A percentile compares a stretch with the other conserved stretches of the same genome.
phyloP scores from a whole-genome alignment of 805 yeast genomes.

The Priceomyces carsonii region DNA sequence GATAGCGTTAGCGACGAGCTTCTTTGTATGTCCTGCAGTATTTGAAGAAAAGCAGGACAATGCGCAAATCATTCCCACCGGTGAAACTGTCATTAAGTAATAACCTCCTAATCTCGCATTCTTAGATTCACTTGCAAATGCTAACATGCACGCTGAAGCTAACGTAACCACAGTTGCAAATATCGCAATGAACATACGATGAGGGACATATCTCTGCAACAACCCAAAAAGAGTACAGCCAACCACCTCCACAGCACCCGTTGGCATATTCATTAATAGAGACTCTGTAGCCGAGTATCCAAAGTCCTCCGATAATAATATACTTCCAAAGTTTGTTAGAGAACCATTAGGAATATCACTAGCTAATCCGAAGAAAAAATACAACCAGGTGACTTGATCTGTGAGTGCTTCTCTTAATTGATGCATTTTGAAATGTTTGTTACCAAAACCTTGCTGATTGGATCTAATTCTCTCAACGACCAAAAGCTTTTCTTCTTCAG shows the following conservation, averaged over 20 bases:
- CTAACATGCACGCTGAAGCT: slow-evolving; percentile 29
- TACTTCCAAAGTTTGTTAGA: slow-evolving; percentile 34
- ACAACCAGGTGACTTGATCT: slow-evolving; percentile 37
- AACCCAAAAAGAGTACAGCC: slow-evolving; percentile 23
- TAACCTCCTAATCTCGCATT: slow-evolving; percentile 26
- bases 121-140: slow-evolving; percentile 27
- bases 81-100: slow-evolving; percentile 27
- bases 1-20: slow-evolving; percentile 46
- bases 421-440: slow-evolving; percentile 33
- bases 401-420: slow-evolving; percentile 38
- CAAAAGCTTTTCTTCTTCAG: slow-evolving; percentile 30
- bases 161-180: slow-evolving; percentile 17
- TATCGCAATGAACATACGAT: slow-evolving; percentile 22
- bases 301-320: slow-evolving; percentile 26
- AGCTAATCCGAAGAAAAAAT: slow-evolving; percentile 25
- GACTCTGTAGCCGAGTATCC: slow-evolving; percentile 20
- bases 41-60: slow-evolving; percentile 32
- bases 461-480: slow-evolving; percentile 32
- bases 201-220: slow-evolving; percentile 26
- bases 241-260: slow-evolving; percentile 33
- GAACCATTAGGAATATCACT: slow-evolving; percentile 39
- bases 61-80: slow-evolving; percentile 23
- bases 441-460: slow-evolving; percentile 46
- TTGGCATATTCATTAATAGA: slow-evolving; percentile 34
- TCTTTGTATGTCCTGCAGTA: slow-evolving; percentile 60